Base-by-base conservation (phyloP, 441 rosid genomes). In the Hura crepitans region DNA sequence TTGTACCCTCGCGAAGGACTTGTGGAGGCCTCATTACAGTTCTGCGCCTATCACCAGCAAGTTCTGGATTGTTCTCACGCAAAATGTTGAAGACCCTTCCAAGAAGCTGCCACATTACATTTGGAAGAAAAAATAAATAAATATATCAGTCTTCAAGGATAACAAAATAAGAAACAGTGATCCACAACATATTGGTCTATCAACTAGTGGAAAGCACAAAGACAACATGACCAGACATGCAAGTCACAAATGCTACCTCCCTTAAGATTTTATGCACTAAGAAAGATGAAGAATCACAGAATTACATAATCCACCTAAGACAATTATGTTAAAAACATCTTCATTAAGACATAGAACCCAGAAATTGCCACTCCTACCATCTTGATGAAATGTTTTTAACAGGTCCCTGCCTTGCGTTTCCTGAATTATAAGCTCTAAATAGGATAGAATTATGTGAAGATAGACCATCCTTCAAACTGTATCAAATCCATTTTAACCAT, bases 1-100 rank as follows among this genome's bases (percentile, higher is more conserved):
- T 87, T 68, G 89, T 91, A n/a, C 93, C 89, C 73, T 91, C 93
- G 46, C 85, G 91, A 74, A 87, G 88, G 67, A 89, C 89, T 76
- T 91, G 88, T 1, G 91, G 93, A 39, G 90, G 93, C 75, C 95
- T 81, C 89, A 87, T 85, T 50, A 85, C 88, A 51, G 90, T 89
- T 71, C 90, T 90, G 30, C 87, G 87, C 80, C 87, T 84, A 75
- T 85, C 84, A 37, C 90, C 93, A 15, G 86, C 85, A 74, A 87
- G 89, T 78, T 89, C 90, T 0, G 90, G 91, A 72, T 84, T 89
- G 47, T 91, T 81, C 81, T 89, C 93, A 66, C 89, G 85, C 47
- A 89, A 86, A 78, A 84, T 89, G 79, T 83, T 85, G 70, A 84
- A 86, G n/a, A 91, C 89, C 79, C 88, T 78, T 49, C 87, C 85